Conservation (phyloP, 805 yeast genomes). For the Pichia ethanolica region DNA sequence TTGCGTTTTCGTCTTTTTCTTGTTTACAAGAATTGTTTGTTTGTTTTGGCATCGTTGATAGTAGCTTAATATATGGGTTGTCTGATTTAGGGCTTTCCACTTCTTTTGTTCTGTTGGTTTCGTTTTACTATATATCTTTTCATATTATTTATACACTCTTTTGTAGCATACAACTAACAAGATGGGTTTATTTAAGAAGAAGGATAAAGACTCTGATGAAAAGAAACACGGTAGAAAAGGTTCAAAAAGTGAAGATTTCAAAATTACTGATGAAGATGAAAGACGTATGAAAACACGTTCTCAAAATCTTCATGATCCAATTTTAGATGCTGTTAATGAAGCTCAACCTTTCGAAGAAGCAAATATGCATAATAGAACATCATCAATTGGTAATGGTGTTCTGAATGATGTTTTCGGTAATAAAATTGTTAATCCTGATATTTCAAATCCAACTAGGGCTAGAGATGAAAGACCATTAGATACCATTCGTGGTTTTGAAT, state of each 20-base stretch:
- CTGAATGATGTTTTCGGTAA: conserved; percentile 81
- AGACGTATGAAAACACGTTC: conserved; percentile 56
- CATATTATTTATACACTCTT: too few relatives aligned
- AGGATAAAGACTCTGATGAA: conserved; percentile 20
- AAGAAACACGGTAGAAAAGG: conserved; percentile 1
- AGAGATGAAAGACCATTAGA: conserved; percentile 96
- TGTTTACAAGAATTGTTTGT: too few relatives aligned
- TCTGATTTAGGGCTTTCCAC: too few relatives aligned
- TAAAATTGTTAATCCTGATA: conserved; percentile 69
- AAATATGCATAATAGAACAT: conserved; percentile 30
- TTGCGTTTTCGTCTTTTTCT: too few relatives aligned
- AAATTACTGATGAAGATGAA: conserved; percentile 44
- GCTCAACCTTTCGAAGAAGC: conserved; percentile 87
- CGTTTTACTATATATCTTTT: too few relatives aligned
- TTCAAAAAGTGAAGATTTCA: conserved; percentile 23
- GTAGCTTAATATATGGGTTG: too few relatives aligned
- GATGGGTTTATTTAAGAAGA: conserved; percentile 40
- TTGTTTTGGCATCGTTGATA: too few relatives aligned
- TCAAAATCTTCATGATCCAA: conserved; percentile 79
- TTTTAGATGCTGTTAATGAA: conserved; percentile 86
- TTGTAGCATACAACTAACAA: neutral
- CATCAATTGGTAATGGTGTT: conserved; percentile 34
- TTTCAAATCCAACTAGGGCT: conserved; percentile 86
- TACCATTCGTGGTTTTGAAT: conserved; percentile 90
- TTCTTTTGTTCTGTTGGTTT: too few relatives aligned